phyloP scores from a whole-genome alignment of 768 basidiomycete species.

The Amanita rubescens region DNA sequence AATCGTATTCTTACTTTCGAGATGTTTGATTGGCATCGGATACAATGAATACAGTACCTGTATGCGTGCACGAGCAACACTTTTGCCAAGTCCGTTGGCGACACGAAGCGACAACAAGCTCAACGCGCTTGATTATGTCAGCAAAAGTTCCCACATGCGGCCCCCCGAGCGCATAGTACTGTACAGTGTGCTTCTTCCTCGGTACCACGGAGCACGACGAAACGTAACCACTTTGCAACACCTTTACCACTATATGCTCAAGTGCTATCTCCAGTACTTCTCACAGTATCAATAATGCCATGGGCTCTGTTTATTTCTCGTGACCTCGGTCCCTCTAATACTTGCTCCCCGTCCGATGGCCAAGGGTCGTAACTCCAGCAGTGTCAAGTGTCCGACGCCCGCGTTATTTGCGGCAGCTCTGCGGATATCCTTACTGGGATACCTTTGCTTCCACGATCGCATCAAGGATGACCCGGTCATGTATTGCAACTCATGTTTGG shows the following conservation, averaged over 20 bases:
- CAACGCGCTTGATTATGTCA: conserved; percentile 1
- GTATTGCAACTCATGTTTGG: neutral
- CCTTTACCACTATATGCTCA: neutral
- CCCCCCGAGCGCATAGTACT: neutral
- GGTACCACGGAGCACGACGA: neutral
- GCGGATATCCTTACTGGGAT: neutral
- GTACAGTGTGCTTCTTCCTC: neutral
- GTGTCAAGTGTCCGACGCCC: neutral
- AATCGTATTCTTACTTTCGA: conserved; percentile 58
- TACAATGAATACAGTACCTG: neutral
- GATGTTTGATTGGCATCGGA: conserved; percentile 75
- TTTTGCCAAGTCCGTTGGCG: too few species aligned
- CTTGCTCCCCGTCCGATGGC: neutral
- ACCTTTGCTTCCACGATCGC: neutral
- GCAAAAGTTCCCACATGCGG: neutral
- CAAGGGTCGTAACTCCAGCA: neutral
- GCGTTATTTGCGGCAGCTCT: neutral
- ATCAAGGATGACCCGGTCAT: neutral
- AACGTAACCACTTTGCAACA: neutral
- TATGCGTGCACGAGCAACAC: neutral
- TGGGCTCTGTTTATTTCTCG: too few species aligned
- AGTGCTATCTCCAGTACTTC: conserved; percentile 2
- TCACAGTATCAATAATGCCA: neutral
- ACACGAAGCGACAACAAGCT: neutral
- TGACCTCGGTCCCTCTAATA: neutral